A percentile compares a stretch with the other conserved stretches of the same genome.
These are phyloP conservation scores for Aspergillus conjunctus DNA, from an alignment of 495 filamentous ascomycete genomes.

Conservation along the genomic window DNA sequence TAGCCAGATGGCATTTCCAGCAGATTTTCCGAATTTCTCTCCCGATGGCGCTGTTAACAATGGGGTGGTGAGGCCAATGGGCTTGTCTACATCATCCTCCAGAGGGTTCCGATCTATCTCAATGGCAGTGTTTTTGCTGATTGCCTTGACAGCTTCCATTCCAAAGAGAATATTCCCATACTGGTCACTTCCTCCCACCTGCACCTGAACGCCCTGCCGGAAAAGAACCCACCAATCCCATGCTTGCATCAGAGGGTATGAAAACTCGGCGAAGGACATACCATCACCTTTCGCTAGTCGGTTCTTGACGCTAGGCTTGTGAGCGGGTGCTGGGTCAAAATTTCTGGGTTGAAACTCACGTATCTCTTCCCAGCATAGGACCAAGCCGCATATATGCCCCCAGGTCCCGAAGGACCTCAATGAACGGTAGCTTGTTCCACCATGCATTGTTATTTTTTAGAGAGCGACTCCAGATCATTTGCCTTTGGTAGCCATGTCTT, in stretches of 20 bases:
- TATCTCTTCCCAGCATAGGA: constrained; percentile 85
- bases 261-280: constrained; percentile 92
- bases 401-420: constrained; percentile 71
- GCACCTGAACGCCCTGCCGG: constrained; percentile 65
- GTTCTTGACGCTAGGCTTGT: constrained; percentile 67
- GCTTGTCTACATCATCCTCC: constrained; percentile 45
- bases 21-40: constrained; percentile 92
- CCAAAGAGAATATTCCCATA: constrained; percentile 95
- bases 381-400: constrained; percentile 75
- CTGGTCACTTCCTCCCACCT: constrained; percentile 95
- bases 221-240: constrained; percentile 96
- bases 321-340: background rate
- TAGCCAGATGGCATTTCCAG: constrained; percentile 94
- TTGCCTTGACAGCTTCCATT: constrained; percentile 77
- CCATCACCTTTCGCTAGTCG: constrained; percentile 80
- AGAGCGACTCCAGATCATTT: constrained; percentile 63
- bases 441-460: constrained; percentile 79
- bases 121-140: constrained; percentile 54
- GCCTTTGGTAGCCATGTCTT: constrained; percentile 60
- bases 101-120: constrained; percentile 33
- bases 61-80: constrained; percentile 86
- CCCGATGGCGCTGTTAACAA: constrained; percentile 83
- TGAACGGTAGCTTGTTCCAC: constrained; percentile 68
- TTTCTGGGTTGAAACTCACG: constrained; percentile 57
- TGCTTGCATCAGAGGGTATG: constrained; percentile 90